Percentiles rank a stretch among this genome's conserved stretches.
phyloP scores from a whole-genome alignment of 805 yeast genomes.

The Lipomyces sp. region DNA sequence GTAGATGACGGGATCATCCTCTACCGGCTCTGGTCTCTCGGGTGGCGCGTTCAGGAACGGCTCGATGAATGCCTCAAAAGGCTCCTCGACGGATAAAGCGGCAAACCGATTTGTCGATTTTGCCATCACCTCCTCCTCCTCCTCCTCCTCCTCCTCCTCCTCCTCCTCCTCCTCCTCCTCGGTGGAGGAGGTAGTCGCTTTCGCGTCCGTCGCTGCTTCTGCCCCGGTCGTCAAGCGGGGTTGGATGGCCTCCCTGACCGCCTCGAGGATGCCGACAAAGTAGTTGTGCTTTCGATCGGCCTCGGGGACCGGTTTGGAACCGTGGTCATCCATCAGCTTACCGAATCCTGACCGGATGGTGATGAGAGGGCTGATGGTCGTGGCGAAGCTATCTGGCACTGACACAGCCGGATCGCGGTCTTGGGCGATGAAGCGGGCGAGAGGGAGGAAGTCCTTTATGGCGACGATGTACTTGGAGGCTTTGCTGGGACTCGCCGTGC shows the following conservation, averaged over 20 bases:
- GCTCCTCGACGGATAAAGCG: not conserved
- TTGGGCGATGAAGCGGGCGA: not conserved
- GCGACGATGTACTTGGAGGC: constrained; percentile 1
- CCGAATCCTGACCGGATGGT: not conserved
- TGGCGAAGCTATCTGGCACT: not conserved
- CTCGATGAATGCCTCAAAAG: not conserved
- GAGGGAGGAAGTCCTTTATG: not conserved
- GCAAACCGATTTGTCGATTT: not conserved
- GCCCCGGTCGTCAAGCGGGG: not conserved
- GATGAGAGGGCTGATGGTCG: not conserved
- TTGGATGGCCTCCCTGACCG: not conserved
- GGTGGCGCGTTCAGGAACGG: not conserved
- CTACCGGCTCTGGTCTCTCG: not conserved
- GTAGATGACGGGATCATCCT: not conserved
- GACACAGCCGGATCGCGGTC: not conserved
- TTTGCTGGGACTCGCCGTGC: not conserved
- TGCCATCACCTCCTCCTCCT: not conserved
- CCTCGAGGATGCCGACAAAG: not conserved
- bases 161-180: not conserved
- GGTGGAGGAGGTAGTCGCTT: too few species aligned
- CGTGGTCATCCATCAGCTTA: not conserved
- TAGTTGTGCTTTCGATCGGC: not conserved
- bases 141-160: not conserved
- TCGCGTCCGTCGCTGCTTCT: not conserved
- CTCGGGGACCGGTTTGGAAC: not conserved